These are phyloP conservation scores for Mollisia scopiformis DNA, from an alignment of 2,329 filamentous ascomycete species.

Conservation along the genomic window DNA sequence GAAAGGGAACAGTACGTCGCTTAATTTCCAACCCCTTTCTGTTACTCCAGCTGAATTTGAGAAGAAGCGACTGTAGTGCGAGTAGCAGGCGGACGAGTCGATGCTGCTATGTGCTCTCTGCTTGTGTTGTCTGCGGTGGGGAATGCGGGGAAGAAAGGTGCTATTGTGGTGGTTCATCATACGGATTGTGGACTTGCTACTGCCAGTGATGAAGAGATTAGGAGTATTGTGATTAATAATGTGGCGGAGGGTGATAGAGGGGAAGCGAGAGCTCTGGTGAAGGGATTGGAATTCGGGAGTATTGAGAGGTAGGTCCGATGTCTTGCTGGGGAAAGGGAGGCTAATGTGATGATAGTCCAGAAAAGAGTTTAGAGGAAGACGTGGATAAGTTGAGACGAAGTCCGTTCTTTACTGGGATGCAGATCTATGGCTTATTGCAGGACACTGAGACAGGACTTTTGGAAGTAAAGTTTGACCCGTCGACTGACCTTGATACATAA, in stretches of 20 bases:
- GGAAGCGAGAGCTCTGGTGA: slow-evolving; percentile 5
- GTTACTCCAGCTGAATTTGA: neutral
- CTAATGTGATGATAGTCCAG: slow-evolving; percentile 19
- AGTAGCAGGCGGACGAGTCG: slow-evolving; percentile 27
- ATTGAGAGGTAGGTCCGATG: slow-evolving; percentile 17
- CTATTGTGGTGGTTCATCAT: slow-evolving; percentile 29
- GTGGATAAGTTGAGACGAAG: slow-evolving; percentile 21
- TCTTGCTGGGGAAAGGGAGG: neutral
- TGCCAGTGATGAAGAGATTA: slow-evolving; percentile 20
- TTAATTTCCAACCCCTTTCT: neutral
- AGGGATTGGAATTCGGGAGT: slow-evolving; percentile 22
- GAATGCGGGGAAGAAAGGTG: slow-evolving; percentile 28
- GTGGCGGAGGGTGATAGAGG: neutral
- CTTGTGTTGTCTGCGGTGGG: slow-evolving; percentile 29
- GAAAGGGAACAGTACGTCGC: slow-evolving; percentile 13
- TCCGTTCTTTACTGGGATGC: slow-evolving; percentile 25
- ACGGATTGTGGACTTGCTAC: slow-evolving; percentile 25
- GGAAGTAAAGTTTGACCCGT: neutral
- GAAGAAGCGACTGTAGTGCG: slow-evolving; percentile 30
- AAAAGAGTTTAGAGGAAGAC: slow-evolving; percentile 28
- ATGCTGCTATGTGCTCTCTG: slow-evolving; percentile 23
- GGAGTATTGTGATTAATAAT: slow-evolving; percentile 7
- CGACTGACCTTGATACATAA: neutral
- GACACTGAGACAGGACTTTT: slow-evolving; percentile 29
- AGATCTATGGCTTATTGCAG: slow-evolving; percentile 27